Base-by-base conservation (phyloP, 306 rosid species). In the Clitoria ternatea region DNA sequence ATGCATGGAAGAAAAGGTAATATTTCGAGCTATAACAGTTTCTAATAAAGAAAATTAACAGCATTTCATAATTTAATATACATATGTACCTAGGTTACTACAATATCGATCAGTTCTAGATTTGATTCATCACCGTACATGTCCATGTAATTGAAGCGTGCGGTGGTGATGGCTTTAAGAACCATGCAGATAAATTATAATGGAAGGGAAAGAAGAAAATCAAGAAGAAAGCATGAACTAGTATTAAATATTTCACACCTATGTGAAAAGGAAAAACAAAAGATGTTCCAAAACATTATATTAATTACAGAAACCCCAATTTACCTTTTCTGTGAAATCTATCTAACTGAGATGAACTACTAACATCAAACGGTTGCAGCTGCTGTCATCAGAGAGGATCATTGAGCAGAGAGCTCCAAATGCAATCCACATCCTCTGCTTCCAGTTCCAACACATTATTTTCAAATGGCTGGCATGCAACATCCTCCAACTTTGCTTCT, bases 321-420 rank as follows among this genome's bases (percentile, higher is more conserved):
- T 27, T 43, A 65, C 13, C 64, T 27, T 52, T 4, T 17, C n/a
- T 56, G 24, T 7, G 7, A 27, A 73, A 30, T 29, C 15, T 39
- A 43, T 35, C 48, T 32, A 19, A 60, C 48, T 32, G 20, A 60
- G 17, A 61, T 52, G 39, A 69, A 57, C 57, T 39, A 61, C 27
- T 39, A 48, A 76, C 63, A 66, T 56, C 8, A 66, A 45, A 76
- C 7, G 14, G 36, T 14, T 43, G 32, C 13, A 65, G 60, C 12
- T 39, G 20, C 20, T 36, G 70, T 15, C 47, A 2, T 60, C 11
- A 71, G 55, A 80, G 81, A 5, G 86, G 81, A n/a, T 75, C 74
- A 8, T 48, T 68, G 29, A 81, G 70, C 17, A 84, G 66, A 33
- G 76, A 85, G 53, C 72, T 81, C 88, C 90, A 86, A 74, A 78